phyloP scores from a whole-genome alignment of 176 grass and related monocot species.

The Bonia amplexicaulis region DNA sequence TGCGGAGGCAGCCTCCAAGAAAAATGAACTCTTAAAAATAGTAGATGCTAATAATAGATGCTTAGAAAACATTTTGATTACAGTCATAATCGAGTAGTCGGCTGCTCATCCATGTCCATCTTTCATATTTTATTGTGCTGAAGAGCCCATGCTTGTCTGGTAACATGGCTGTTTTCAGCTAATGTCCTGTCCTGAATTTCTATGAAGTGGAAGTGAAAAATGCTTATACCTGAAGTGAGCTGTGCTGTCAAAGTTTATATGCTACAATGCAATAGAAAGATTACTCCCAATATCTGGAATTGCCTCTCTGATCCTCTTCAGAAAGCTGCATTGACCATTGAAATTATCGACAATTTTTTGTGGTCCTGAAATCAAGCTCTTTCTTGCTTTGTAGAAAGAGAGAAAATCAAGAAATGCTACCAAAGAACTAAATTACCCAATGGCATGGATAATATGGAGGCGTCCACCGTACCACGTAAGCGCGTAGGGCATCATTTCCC shows the following conservation, averaged over 20 bases:
- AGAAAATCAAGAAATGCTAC: no score
- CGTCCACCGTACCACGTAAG: no score
- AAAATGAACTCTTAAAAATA: neutral
- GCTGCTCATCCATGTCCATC: neutral
- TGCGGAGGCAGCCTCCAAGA: conserved; percentile 23
- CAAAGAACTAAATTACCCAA: no score
- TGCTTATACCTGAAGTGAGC: neutral
- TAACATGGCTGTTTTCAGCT: neutral
- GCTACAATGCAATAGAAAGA: neutral
- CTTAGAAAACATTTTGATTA: conserved; percentile 13
- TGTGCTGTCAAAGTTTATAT: neutral
- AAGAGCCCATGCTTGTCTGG: neutral
- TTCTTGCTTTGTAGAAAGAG: no score
- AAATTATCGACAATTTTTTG: no score
- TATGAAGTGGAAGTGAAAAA: neutral
- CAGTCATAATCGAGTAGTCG: conserved; percentile 26
- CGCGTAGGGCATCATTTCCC: no score
- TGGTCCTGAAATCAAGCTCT: no score
- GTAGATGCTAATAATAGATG: conserved; percentile 21
- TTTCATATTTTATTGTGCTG: neutral
- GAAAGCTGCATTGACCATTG: no score
- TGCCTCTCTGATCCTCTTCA: neutral
- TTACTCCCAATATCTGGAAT: neutral
- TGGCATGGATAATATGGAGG: no score
- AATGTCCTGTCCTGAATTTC: neutral